A percentile compares a stretch with the other conserved stretches of the same genome.
These are phyloP conservation scores for Tolypocladium ophioglossoides DNA, from an alignment of 2,329 filamentous ascomycete genomes.

Conservation along the genomic window DNA sequence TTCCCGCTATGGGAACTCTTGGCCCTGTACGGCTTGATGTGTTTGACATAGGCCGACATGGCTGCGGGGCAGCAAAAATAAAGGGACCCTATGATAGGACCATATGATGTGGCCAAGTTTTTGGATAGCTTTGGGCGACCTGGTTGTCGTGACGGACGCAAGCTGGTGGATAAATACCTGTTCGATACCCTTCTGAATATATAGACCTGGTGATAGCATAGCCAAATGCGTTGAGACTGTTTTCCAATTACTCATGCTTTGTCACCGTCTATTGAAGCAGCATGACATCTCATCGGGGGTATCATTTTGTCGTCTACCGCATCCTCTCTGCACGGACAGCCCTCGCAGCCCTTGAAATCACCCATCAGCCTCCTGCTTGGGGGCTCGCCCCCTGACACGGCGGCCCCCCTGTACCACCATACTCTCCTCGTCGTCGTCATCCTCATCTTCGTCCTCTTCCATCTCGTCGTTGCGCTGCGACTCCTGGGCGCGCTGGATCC, in stretches of 20 bases:
- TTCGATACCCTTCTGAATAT: not conserved
- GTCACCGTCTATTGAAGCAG: not conserved
- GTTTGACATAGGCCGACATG: not conserved
- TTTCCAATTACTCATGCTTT: not conserved
- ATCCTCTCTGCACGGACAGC: not conserved
- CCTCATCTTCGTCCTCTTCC: constrained; percentile 22
- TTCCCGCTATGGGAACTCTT: not conserved
- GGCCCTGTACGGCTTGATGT: not conserved
- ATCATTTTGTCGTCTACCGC: constrained; percentile 2
- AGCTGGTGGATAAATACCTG: not conserved
- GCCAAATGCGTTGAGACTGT: not conserved
- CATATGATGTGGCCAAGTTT: not conserved
- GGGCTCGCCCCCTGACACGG: constrained; percentile 7
- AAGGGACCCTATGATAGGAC: no score
- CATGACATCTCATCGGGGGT: constrained; percentile 1
- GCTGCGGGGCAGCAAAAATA: not conserved
- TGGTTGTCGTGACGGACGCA: not conserved
- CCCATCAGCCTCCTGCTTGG: constrained; percentile 11
- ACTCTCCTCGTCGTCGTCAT: constrained; percentile 11
- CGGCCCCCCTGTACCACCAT: constrained; percentile 15
- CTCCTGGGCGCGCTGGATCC: constrained; percentile 43
- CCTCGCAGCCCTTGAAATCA: not conserved
- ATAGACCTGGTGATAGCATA: not conserved
- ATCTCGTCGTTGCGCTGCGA: constrained; percentile 33
- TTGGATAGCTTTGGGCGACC: not conserved